Conservation (phyloP, 1,284 basidiomycete species). For the Microbotryum scabiosae region DNA sequence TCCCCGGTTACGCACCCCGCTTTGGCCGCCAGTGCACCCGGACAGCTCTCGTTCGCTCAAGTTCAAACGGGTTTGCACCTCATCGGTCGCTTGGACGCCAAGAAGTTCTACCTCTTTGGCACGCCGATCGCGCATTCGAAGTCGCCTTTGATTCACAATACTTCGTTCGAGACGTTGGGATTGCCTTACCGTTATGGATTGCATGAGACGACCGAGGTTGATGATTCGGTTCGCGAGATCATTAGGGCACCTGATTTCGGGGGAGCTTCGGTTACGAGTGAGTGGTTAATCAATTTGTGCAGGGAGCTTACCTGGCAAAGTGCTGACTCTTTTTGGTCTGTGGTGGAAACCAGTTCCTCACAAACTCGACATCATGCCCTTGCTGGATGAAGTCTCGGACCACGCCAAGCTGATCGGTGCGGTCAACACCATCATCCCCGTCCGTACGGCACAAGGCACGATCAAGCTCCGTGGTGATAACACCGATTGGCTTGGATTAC, state of each 20-base stretch:
- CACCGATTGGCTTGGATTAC: slow-evolving; percentile 85
- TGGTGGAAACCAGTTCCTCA: slow-evolving; percentile 55
- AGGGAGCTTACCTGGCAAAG: background rate
- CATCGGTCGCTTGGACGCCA: slow-evolving; percentile 64
- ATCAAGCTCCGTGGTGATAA: slow-evolving; percentile 71
- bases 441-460: slow-evolving; percentile 44
- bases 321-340: background rate
- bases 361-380: slow-evolving; percentile 76
- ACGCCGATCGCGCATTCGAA: slow-evolving; percentile 80
- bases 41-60: slow-evolving; percentile 79
- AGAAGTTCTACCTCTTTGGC: slow-evolving; percentile 78
- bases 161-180: slow-evolving; percentile 69
- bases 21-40: slow-evolving; percentile 78
- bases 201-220: slow-evolving; percentile 64
- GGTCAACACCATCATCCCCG: slow-evolving; percentile 79
- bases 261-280: slow-evolving; percentile 77
- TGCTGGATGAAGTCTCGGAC: slow-evolving; percentile 65
- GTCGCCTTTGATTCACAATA: slow-evolving; percentile 89
- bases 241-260: slow-evolving; percentile 70
- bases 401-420: slow-evolving; percentile 78
- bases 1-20: slow-evolving; percentile 83
- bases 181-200: slow-evolving; percentile 71
- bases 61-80: slow-evolving; percentile 74
- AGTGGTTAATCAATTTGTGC: slow-evolving; percentile 23
- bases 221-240: slow-evolving; percentile 56